Evolutionary conservation across 208 protist genomes (phyloP).

Genomic region (Leishmania tropica): DNA sequence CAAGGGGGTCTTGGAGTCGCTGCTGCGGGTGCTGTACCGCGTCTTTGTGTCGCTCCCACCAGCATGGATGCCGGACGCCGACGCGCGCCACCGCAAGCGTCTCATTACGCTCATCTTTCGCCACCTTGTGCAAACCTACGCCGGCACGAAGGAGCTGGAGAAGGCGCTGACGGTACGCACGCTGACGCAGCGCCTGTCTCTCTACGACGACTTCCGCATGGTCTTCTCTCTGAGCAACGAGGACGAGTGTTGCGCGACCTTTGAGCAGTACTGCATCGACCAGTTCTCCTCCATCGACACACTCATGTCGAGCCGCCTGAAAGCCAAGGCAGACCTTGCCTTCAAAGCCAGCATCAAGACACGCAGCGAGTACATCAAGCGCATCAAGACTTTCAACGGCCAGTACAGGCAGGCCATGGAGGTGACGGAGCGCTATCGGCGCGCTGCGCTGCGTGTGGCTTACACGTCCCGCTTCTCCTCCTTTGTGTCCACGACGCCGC

Average conservation of each 20-base stretch:
- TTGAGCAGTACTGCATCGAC: slow-evolving; percentile 58
- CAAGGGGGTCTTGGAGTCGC: slow-evolving; percentile 74
- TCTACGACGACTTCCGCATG: slow-evolving; percentile 72
- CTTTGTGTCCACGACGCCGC: slow-evolving; percentile 44
- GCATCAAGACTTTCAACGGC: slow-evolving; percentile 73
- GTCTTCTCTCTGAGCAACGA: slow-evolving; percentile 42
- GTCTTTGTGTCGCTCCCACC: slow-evolving; percentile 67
- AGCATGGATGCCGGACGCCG: slow-evolving; percentile 59
- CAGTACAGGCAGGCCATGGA: slow-evolving; percentile 49
- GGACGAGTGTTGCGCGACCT: slow-evolving; percentile 42
- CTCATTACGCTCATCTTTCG: slow-evolving; percentile 65
- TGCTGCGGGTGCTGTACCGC: slow-evolving; percentile 70
- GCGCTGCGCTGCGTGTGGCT: slow-evolving; percentile 30
- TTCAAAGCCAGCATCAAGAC: slow-evolving; percentile 67
- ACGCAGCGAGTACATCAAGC: slow-evolving; percentile 81
- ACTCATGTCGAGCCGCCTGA: slow-evolving; percentile 70
- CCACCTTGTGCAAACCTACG: slow-evolving; percentile 64
- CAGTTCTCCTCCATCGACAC: slow-evolving; percentile 61
- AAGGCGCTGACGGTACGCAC: slow-evolving; percentile 72
- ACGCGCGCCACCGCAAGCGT: slow-evolving; percentile 43
- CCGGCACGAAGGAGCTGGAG: slow-evolving; percentile 62
- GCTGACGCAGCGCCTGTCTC: slow-evolving; percentile 72
- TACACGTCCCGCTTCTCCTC: slow-evolving; percentile 64
- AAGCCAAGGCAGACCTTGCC: slow-evolving; percentile 69
- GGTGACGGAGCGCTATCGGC: slow-evolving; percentile 37